Base-by-base conservation (phyloP, 1,284 basidiomycete genomes). In the Ustilago trichophora region DNA sequence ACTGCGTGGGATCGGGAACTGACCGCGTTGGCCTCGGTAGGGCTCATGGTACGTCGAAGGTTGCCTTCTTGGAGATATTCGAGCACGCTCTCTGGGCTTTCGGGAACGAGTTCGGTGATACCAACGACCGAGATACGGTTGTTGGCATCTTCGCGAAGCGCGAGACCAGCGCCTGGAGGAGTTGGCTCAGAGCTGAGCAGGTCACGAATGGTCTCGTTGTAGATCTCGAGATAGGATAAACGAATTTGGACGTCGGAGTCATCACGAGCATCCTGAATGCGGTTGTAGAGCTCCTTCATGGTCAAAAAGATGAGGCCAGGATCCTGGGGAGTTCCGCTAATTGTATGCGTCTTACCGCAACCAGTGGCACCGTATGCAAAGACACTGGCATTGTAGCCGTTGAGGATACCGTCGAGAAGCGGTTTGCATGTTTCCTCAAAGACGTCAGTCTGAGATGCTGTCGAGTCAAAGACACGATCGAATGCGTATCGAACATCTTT, bases 291-390 rank as follows among this genome's bases (percentile, higher is more conserved):
- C 33, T 77, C 78, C 49, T 72, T 72, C 77, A 81, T 79, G n/a
- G 79, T 79, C 26, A 80, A 57, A 44, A 80, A 81, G 69, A 81
- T 80, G 48, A 81, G 63, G 33, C 79, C 79, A 9, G 78, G 79
- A 44, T 81, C 77, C 13, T 71, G 48, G 13, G 65, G 62, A 4
- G 75, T 77, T 21, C 79, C 79, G 32, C 72, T 75, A 60, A 81
- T 81, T 32, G 79, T 81, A 27, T 81, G 79, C 15, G 79, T 81
- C 48, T 81, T 81, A n/a, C 79, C 79, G 40, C 79, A 81, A 2
- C 79, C 79, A 0, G 79, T 81, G 2, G 79, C 79, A 15, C 79
- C 79, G 49, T 81, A 81, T 7, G 79, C 79, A 51, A 81, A 81
- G 7, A 81, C 79, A 56, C 65, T 79, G 13, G 79, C 79, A 48